These are phyloP conservation scores for Suillus bovinus DNA, from an alignment of 768 basidiomycete genomes.

Conservation along the genomic window DNA sequence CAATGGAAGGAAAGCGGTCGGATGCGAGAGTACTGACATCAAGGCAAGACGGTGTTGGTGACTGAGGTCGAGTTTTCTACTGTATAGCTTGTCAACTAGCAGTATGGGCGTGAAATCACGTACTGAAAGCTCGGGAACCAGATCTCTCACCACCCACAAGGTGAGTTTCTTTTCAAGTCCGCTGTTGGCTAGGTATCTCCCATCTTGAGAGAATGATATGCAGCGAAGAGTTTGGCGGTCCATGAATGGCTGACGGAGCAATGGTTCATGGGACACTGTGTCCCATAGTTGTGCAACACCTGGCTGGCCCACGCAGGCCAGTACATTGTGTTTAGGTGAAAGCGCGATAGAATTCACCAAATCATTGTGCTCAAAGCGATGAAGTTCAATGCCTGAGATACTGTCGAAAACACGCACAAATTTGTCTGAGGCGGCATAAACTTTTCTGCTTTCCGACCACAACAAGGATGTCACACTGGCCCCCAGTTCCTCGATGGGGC, in stretches of 20 bases:
- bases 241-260: not conserved
- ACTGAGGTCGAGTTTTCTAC: not conserved
- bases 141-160: not conserved
- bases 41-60: not conserved
- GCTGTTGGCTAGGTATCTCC: not conserved
- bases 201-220: not conserved
- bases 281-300: not conserved
- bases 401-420: constrained; percentile 1
- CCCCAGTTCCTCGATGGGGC: not conserved
- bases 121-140: not conserved
- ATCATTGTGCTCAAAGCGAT: not conserved
- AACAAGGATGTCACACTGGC: not conserved
- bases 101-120: not conserved
- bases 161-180: not conserved
- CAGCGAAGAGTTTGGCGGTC: not conserved
- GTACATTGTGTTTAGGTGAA: not conserved
- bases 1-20: not conserved
- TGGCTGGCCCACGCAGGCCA: constrained; percentile 1
- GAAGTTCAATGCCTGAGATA: not conserved
- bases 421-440: not conserved
- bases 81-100: not conserved
- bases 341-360: not conserved
- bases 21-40: not conserved
- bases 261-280: not conserved
- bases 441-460: not conserved